Percentiles rank a stretch among this genome's conserved stretches.
These are phyloP conservation scores for Simmondsia chinensis DNA, from an alignment of 148 eudicot species.

Conservation along the genomic window DNA sequence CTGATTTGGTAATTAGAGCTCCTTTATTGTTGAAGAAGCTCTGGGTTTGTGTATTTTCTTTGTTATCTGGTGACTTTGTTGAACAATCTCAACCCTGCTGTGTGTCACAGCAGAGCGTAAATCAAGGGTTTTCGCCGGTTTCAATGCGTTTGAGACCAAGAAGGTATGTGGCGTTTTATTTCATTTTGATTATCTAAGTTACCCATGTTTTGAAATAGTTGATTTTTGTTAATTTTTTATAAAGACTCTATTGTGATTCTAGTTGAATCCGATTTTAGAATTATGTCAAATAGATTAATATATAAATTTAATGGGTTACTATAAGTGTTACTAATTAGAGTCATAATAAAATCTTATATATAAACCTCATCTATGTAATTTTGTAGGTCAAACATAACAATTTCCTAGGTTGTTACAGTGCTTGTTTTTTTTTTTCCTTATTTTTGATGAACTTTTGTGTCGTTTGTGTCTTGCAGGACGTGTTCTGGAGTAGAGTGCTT, in stretches of 20 bases:
- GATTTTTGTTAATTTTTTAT: too few species aligned
- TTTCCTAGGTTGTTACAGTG: too few species aligned
- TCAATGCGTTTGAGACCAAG: slow-evolving; percentile 99
- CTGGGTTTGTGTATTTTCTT: slow-evolving; percentile 2
- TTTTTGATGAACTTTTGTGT: background rate
- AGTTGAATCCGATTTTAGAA: too few species aligned
- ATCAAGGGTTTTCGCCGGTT: slow-evolving; percentile 27
- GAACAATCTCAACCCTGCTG: slow-evolving; percentile 58
- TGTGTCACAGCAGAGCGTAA: too few species aligned
- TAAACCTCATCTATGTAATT: too few species aligned
- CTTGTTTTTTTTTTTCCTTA: too few species aligned
- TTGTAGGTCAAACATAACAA: too few species aligned
- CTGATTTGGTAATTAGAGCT: slow-evolving; percentile 40
- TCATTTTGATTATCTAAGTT: slow-evolving; percentile 7
- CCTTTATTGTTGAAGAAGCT: slow-evolving; percentile 29
- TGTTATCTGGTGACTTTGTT: slow-evolving; percentile 9
- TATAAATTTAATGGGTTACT: too few species aligned
- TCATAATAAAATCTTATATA: too few species aligned
- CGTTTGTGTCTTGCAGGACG: slow-evolving; percentile 39
- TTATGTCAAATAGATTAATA: too few species aligned
- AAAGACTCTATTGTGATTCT: too few species aligned
- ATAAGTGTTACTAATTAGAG: too few species aligned
- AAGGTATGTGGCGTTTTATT: slow-evolving; percentile 31
- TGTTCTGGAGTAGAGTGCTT: slow-evolving; percentile 75
- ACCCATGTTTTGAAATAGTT: slow-evolving; percentile 1